phyloP scores from a whole-genome alignment of 805 yeast genomes.

The Torulaspora franciscae region DNA sequence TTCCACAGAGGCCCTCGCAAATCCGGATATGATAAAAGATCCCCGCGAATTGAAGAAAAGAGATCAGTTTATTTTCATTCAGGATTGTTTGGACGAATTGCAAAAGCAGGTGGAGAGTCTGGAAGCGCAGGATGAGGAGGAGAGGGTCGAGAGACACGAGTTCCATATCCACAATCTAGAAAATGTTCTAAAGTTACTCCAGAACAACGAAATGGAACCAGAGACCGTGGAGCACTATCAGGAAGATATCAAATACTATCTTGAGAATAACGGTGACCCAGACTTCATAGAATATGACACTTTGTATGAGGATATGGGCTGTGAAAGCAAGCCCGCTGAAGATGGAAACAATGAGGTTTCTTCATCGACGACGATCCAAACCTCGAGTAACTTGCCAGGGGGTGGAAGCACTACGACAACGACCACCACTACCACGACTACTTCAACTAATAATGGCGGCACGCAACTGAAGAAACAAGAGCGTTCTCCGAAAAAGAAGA shows the following conservation, averaged over 20 bases:
- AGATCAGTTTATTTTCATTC: slow-evolving; percentile 66
- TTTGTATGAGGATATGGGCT: slow-evolving; percentile 78
- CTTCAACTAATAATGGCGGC: slow-evolving; percentile 3
- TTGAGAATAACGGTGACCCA: slow-evolving; percentile 87
- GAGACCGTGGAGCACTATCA: slow-evolving; percentile 69
- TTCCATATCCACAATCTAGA: slow-evolving; percentile 79
- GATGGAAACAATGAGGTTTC: slow-evolving; percentile 39
- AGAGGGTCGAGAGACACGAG: slow-evolving; percentile 63
- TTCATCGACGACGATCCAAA: slow-evolving; percentile 3
- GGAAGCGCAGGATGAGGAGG: slow-evolving; percentile 66
- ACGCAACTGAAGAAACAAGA: slow-evolving; percentile 23
- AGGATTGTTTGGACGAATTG: slow-evolving; percentile 69
- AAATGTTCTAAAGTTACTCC: slow-evolving; percentile 66
- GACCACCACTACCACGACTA: slow-evolving; percentile 3
- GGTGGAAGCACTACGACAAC: slow-evolving; percentile 1
- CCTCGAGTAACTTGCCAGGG: slow-evolving; percentile 1
- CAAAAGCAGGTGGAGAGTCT: slow-evolving; percentile 73
- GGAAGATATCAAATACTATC: slow-evolving; percentile 89
- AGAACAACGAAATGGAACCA: slow-evolving; percentile 73
- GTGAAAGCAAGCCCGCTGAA: slow-evolving; percentile 40
- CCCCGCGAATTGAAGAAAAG: slow-evolving; percentile 77
- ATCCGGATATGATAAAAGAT: slow-evolving; percentile 55
- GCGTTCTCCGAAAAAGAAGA: slow-evolving; percentile 37
- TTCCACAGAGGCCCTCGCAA: slow-evolving; percentile 84
- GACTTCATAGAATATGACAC: slow-evolving; percentile 93